These are phyloP conservation scores for Anthracocystis walkeri DNA, from an alignment of 1,284 basidiomycete genomes.

Conservation along the genomic window DNA sequence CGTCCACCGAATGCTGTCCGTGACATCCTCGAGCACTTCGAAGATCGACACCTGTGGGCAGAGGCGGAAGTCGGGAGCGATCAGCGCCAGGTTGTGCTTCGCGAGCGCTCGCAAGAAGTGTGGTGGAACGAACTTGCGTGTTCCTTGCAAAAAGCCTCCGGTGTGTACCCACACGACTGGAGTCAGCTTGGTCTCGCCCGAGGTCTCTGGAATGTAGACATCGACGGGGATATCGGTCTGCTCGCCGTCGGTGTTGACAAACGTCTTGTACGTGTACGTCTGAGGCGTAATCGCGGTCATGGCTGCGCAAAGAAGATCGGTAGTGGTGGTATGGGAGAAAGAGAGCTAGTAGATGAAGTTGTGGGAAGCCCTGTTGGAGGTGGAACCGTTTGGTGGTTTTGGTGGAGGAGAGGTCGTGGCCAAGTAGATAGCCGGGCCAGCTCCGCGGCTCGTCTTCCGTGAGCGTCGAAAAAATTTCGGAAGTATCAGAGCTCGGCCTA, in stretches of 20 bases:
- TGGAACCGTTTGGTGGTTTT: background rate
- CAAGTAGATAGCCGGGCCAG: constrained; percentile 14
- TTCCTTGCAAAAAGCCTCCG: constrained; percentile 57
- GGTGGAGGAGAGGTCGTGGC: background rate
- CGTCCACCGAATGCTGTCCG: constrained; percentile 46
- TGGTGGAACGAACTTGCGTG: constrained; percentile 53
- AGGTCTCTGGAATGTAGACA: constrained; percentile 48
- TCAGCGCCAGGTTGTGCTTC: constrained; percentile 37
- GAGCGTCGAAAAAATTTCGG: background rate
- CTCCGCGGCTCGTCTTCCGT: constrained; percentile 24
- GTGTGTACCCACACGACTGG: constrained; percentile 58
- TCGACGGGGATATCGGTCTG: constrained; percentile 48
- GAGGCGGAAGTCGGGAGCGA: constrained; percentile 57
- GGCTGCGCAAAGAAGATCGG: background rate
- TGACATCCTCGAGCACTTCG: constrained; percentile 50
- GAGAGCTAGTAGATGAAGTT: too few relatives aligned
- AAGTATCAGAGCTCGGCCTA: background rate
- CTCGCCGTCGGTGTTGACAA: constrained; percentile 41
- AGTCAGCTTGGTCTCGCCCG: constrained; percentile 19
- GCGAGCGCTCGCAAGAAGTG: constrained; percentile 50
- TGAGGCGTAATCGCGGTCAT: constrained; percentile 30
- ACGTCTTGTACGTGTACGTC: constrained; percentile 56
- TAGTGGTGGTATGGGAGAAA: background rate
- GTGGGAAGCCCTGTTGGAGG: too few relatives aligned
- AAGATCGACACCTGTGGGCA: constrained; percentile 53